Percentiles rank a stretch among this genome's conserved stretches.
Evolutionary conservation across 116 monocot genomes (phyloP).

Genomic region (Thalassia testudinum): DNA sequence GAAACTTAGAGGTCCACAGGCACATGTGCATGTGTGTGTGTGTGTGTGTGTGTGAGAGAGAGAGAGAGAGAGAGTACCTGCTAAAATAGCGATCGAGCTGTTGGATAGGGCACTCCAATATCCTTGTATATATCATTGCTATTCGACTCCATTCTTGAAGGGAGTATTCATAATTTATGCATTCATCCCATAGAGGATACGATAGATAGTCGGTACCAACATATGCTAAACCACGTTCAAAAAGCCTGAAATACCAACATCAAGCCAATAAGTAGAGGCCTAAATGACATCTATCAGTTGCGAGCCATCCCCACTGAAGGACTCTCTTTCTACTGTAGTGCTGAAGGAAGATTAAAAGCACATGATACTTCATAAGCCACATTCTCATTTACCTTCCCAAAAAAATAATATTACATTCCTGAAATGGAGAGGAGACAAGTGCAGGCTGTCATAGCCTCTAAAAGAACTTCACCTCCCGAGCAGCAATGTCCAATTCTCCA

Average conservation of each 20-base stretch:
- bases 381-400: conserved; percentile 51
- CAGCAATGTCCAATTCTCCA: conserved; percentile 28
- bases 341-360: conserved; percentile 11
- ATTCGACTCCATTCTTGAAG: conserved; percentile 80
- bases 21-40: too few species aligned
- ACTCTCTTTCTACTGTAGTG: too few species aligned
- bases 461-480: conserved; percentile 40
- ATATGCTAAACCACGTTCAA: conserved; percentile 96
- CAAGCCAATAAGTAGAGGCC: not conserved
- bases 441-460: conserved; percentile 22
- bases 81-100: conserved; percentile 93
- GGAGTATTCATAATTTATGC: conserved; percentile 91
- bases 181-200: conserved; percentile 88
- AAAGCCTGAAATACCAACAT: conserved; percentile 51
- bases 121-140: conserved; percentile 85
- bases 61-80: conserved; percentile 26
- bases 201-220: conserved; percentile 96
- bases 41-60: not conserved
- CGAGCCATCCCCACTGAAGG: too few species aligned
- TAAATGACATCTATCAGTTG: too few species aligned
- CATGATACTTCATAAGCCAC: conserved; percentile 27
- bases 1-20: too few species aligned
- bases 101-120: conserved; percentile 84
- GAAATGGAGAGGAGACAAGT: conserved; percentile 24
- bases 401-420: conserved; percentile 33